phyloP scores from a whole-genome alignment of 1,284 basidiomycete species.

The Xerocomus tenax region DNA sequence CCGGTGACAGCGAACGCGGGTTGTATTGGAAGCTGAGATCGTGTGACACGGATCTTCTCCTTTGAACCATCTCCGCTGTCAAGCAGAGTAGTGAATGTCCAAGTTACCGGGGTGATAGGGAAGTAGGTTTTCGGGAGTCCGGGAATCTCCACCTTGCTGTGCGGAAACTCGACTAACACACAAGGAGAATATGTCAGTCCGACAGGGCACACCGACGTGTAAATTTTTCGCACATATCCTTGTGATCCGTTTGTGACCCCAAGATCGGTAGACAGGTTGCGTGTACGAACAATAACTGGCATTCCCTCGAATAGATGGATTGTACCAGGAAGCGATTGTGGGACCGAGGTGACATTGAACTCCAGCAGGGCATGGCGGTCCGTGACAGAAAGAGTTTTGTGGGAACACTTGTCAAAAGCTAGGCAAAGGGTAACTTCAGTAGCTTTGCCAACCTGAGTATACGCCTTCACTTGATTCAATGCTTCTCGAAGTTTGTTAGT shows the following conservation, averaged over 20 bases:
- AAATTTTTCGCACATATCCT: constrained; percentile 14
- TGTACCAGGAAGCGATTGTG: neutral
- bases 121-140: neutral
- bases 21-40: neutral
- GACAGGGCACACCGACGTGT: neutral
- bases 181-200: neutral
- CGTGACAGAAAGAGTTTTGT: too few species aligned
- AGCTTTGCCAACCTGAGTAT: too few species aligned
- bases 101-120: neutral
- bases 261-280: constrained; percentile 28
- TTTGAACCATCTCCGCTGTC: neutral
- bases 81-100: neutral
- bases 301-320: constrained; percentile 12
- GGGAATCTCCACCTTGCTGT: neutral
- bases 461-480: too few species aligned
- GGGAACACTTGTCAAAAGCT: too few species aligned
- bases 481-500: neutral
- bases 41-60: neutral
- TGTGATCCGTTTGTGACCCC: constrained; percentile 27
- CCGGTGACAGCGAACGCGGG: neutral
- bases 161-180: neutral
- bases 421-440: too few species aligned
- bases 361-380: too few species aligned
- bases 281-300: constrained; percentile 23
- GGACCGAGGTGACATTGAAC: neutral